Evolutionary conservation across 2,329 filamentous ascomycete species (phyloP), one percentile per base, ranked within the genome.

Genomic region (Pyricularia grisea): DNA sequence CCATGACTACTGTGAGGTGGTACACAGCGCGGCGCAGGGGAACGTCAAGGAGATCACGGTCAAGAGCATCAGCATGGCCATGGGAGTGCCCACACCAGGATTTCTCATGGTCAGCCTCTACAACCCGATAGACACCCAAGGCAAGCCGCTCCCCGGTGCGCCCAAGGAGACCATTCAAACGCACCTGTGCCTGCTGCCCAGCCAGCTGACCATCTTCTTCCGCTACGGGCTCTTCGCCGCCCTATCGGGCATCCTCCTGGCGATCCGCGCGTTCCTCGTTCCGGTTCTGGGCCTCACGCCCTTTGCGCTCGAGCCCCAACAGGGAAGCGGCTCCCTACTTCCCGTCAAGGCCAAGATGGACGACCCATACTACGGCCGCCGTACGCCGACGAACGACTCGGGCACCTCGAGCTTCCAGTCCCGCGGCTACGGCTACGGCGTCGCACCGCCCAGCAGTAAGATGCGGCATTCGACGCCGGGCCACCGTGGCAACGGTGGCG

Each of bases 1-100:
- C 76, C 95, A 99, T 80, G 95, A 99, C 80, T 97, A 98, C 80
- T 99, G 95, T 80, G 94, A 97, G 75, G 81, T 98, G 7, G 84
- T 89, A 0, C 95, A 99, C 78, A 87, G 88, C 2, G 84, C 87
- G 23, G 87, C 89, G 70, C 88, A 88, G 71, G 85, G 84, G 42
- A 86, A 84, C 30, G 87, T 90, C 36, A 84, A 83, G 66, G 95
- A 99, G 77, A 96, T 97, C 72, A 99, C 95, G 0, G 93, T 98
- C 74, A 99, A 99, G 81, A 94, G 91, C 75, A 88, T 96, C 73
- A 96, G 90, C 75, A 97, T 94, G 93, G 93, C 93, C 23, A 98
- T 98, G 95, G 94, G 95, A 10, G 92, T 99, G 0, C 87, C 92
- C 0, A 89, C 86, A 6, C 95, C 95, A 0, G 95, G 93, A 0